Percentiles rank a stretch among this genome's conserved stretches.
phyloP scores from a whole-genome alignment of 1,139 yeast species.

The Nakaseomyces sp. region DNA sequence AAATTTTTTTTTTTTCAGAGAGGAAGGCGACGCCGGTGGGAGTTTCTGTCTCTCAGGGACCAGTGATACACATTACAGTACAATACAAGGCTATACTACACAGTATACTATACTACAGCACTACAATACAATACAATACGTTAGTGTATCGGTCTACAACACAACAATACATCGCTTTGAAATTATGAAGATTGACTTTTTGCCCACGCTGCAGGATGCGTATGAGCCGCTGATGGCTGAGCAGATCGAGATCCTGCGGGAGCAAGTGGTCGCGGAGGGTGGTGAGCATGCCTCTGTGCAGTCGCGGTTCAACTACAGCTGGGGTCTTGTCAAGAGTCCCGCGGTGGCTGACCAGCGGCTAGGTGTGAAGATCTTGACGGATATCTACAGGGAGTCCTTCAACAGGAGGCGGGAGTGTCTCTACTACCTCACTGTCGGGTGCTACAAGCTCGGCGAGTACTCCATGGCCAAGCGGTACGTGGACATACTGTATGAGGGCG shows the following conservation, averaged over 20 bases:
- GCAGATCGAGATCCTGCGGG: slow-evolving; percentile 64
- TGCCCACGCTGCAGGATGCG: slow-evolving; percentile 29
- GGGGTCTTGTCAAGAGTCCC: slow-evolving; percentile 82
- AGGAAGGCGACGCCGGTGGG: too few species aligned
- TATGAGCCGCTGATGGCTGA: slow-evolving; percentile 59
- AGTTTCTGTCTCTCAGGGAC: too few species aligned
- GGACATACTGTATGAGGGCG: slow-evolving; percentile 64
- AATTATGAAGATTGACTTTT: slow-evolving; percentile 21
- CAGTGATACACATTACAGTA: too few species aligned
- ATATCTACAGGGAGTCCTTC: slow-evolving; percentile 69
- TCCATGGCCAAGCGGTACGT: slow-evolving; percentile 78
- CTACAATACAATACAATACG: too few species aligned
- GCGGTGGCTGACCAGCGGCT: slow-evolving; percentile 56
- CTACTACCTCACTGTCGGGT: slow-evolving; percentile 81
- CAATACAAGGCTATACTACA: too few species aligned
- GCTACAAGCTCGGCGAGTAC: slow-evolving; percentile 81
- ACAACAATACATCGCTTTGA: too few species aligned
- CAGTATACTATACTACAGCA: too few species aligned
- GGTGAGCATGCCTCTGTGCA: slow-evolving; percentile 67
- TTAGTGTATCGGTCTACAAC: too few species aligned
- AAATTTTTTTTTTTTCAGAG: too few species aligned
- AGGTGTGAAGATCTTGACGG: slow-evolving; percentile 70
- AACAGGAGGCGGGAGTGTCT: slow-evolving; percentile 81
- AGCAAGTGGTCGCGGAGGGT: slow-evolving; percentile 74
- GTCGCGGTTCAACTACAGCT: slow-evolving; percentile 85